Conservation (phyloP, 352 stramenopile species). For the Pythium dissotocum region DNA sequence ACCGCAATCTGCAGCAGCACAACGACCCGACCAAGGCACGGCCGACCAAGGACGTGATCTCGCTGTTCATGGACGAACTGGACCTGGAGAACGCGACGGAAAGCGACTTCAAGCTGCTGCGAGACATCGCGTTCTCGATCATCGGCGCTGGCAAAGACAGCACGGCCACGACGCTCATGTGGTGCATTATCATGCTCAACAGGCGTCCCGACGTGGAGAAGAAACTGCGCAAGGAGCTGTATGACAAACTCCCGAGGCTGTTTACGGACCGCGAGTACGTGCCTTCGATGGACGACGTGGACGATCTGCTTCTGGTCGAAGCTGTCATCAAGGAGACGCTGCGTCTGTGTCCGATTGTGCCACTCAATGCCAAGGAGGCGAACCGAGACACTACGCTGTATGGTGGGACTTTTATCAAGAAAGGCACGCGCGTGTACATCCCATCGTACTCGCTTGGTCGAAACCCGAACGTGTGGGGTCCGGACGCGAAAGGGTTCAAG, state of each 20-base stretch:
- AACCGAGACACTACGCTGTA: slow-evolving; percentile 35
- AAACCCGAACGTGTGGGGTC: slow-evolving; percentile 33
- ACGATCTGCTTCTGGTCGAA: slow-evolving; percentile 13
- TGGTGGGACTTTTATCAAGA: slow-evolving; percentile 36
- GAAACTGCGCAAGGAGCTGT: slow-evolving; percentile 16
- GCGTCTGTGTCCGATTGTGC: slow-evolving; percentile 36
- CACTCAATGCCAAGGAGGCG: slow-evolving; percentile 36
- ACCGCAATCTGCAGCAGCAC: slow-evolving; percentile 33
- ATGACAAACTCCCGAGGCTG: slow-evolving; percentile 5
- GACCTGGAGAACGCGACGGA: slow-evolving; percentile 28
- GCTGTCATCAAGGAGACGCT: slow-evolving; percentile 40
- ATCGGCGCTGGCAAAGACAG: slow-evolving; percentile 74
- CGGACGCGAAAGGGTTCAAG: slow-evolving; percentile 36
- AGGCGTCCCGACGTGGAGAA: slow-evolving; percentile 44
- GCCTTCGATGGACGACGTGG: slow-evolving; percentile 17
- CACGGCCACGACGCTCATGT: slow-evolving; percentile 57
- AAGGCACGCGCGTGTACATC: slow-evolving; percentile 34
- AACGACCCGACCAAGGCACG: background rate
- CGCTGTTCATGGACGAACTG: slow-evolving; percentile 34
- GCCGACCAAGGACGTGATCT: slow-evolving; percentile 38
- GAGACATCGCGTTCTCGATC: slow-evolving; percentile 75
- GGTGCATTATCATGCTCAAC: slow-evolving; percentile 77
- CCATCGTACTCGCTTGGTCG: slow-evolving; percentile 36
- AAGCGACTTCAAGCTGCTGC: slow-evolving; percentile 39
- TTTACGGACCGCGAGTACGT: slow-evolving; percentile 12